Conservation (phyloP, 768 basidiomycete genomes). For the Favolaschia claudopus region DNA sequence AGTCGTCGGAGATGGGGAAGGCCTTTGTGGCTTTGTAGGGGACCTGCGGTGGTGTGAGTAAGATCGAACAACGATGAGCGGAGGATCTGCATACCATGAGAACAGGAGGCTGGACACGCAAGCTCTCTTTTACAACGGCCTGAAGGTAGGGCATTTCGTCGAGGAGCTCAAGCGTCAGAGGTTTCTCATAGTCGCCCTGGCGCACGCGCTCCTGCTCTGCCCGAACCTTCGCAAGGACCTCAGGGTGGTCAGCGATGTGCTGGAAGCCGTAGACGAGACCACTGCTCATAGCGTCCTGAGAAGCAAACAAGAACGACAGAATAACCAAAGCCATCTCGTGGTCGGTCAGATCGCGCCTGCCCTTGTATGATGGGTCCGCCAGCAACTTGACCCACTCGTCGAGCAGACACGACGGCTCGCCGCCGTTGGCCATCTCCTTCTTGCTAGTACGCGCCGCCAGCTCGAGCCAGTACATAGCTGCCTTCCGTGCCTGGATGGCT, state of each 20-base stretch:
- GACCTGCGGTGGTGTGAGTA: slow-evolving; percentile 58
- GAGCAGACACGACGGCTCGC: slow-evolving; percentile 86
- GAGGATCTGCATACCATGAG: slow-evolving; percentile 75
- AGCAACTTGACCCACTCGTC: slow-evolving; percentile 91
- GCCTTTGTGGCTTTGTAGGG: slow-evolving; percentile 91
- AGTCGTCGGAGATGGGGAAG: slow-evolving; percentile 92
- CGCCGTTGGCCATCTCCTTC: slow-evolving; percentile 79
- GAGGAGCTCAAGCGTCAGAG: slow-evolving; percentile 86
- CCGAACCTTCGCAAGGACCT: slow-evolving; percentile 85
- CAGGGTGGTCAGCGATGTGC: slow-evolving; percentile 92
- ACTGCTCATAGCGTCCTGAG: slow-evolving; percentile 98
- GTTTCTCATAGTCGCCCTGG: slow-evolving; percentile 74
- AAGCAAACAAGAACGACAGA: slow-evolving; percentile 95
- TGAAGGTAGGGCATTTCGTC: slow-evolving; percentile 93
- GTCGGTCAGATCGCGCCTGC: slow-evolving; percentile 87
- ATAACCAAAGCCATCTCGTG: slow-evolving; percentile 97
- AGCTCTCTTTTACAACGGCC: slow-evolving; percentile 93
- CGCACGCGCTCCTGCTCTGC: slow-evolving; percentile 91
- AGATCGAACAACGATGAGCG: background rate
- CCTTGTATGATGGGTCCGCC: slow-evolving; percentile 71
- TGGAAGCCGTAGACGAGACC: slow-evolving; percentile 97
- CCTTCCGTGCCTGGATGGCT: slow-evolving; percentile 90
- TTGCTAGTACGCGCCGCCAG: slow-evolving; percentile 84
- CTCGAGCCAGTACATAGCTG: slow-evolving; percentile 80
- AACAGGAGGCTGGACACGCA: slow-evolving; percentile 92